Evolutionary conservation across 1,284 basidiomycete species (phyloP).

Genomic region (Microbotryomycetes sp.): DNA sequence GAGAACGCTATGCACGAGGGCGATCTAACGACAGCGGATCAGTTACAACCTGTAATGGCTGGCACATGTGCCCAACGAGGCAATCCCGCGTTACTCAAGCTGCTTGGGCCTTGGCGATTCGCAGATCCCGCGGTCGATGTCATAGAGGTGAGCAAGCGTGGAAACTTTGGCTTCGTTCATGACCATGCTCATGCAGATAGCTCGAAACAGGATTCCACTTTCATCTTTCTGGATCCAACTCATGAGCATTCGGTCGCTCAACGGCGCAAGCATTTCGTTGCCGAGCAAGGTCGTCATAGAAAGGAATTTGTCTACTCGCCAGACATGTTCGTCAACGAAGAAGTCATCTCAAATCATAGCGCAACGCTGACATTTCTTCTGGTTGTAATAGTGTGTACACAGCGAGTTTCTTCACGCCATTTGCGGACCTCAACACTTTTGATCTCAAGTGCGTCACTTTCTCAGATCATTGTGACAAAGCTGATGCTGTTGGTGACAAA

Average conservation of each 20-base stretch:
- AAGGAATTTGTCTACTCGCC: conserved; percentile 42
- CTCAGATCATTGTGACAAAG: not conserved
- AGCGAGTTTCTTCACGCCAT: conserved; percentile 33
- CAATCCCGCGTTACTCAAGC: conserved; percentile 1
- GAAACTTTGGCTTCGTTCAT: not conserved
- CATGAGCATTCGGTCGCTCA: conserved; percentile 40
- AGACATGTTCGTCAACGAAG: conserved; percentile 31
- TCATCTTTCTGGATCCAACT: conserved; percentile 42
- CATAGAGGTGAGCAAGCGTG: conserved; percentile 40
- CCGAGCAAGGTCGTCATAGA: conserved; percentile 35
- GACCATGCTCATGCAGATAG: not conserved
- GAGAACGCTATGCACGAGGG: conserved; percentile 16
- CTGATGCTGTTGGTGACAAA: not conserved
- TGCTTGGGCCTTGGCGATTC: conserved; percentile 45
- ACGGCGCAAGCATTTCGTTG: conserved; percentile 43
- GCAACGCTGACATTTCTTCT: not conserved
- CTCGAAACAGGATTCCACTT: conserved; percentile 41
- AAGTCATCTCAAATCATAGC: not conserved
- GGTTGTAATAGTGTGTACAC: conserved; percentile 16
- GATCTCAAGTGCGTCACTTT: conserved; percentile 18
- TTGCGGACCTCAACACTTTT: conserved; percentile 37
- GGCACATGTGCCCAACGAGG: not conserved
- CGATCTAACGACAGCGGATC: conserved; percentile 39
- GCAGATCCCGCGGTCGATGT: conserved; percentile 42
- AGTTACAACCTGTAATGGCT: conserved; percentile 15